These are phyloP conservation scores for Pneumocystis wakefieldiae DNA, from an alignment of 1,139 yeast species.

Conservation along the genomic window DNA sequence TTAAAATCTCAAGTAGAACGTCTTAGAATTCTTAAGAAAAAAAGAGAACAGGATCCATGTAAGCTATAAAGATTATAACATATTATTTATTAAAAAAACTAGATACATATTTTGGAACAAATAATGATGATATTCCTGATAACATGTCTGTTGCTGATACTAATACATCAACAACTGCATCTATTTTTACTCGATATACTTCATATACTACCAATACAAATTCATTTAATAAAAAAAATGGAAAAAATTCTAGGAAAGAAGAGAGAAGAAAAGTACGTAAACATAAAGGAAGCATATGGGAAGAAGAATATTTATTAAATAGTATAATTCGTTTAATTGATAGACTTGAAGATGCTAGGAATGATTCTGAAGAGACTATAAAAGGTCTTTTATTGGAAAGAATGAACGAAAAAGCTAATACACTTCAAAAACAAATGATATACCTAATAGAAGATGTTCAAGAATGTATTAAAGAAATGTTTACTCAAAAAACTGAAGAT, in stretches of 20 bases:
- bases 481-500: conserved; percentile 36
- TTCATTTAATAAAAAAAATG: conserved; percentile 14
- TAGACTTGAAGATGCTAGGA: conserved; percentile 56
- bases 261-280: conserved; percentile 94
- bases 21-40: conserved; percentile 66
- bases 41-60: conserved; percentile 72
- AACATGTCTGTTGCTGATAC: conserved; percentile 91
- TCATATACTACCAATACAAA: conserved; percentile 72
- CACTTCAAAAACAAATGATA: conserved; percentile 54
- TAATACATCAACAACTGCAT: conserved; percentile 81
- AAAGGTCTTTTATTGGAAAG: conserved; percentile 62
- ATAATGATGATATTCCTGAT: conserved; percentile 55
- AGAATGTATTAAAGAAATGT: conserved; percentile 56
- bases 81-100: background rate
- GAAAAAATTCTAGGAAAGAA: conserved; percentile 84
- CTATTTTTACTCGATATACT: conserved; percentile 86
- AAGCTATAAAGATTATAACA: conserved; percentile 31
- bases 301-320: conserved; percentile 81
- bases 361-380: conserved; percentile 58
- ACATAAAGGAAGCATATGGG: conserved; percentile 91
- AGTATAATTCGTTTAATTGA: conserved; percentile 82
- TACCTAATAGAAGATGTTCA: conserved; percentile 42
- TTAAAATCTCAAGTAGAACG: conserved; percentile 68
- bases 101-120: conserved; percentile 27
- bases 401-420: conserved; percentile 67